A percentile compares a stretch with the other conserved stretches of the same genome.
These are phyloP conservation scores for Cutaneotrichosporon dermatis DNA, from an alignment of 1,284 basidiomycete species.

Conservation along the genomic window DNA sequence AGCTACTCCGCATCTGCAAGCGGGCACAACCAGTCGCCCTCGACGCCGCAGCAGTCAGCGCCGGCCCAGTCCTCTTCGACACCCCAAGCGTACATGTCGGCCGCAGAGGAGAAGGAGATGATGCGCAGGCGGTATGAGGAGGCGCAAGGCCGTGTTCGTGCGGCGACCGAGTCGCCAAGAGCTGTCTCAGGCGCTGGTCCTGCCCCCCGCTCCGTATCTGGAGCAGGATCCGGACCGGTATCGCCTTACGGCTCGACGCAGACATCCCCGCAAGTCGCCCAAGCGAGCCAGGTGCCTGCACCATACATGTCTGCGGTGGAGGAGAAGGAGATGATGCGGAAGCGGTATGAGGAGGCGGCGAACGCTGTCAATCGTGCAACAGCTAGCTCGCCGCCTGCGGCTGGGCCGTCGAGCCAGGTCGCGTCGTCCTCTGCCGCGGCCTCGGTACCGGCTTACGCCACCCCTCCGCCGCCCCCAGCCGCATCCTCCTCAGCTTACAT, in stretches of 20 bases:
- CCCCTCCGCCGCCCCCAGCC: neutral
- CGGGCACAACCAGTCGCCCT: no score
- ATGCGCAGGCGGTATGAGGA: conserved; percentile 23
- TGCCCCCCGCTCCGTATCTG: no score
- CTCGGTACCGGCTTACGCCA: no score
- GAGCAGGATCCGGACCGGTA: no score
- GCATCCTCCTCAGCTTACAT: conserved; percentile 7
- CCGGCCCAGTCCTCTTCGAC: neutral
- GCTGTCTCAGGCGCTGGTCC: no score
- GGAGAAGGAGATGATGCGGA: conserved; percentile 26
- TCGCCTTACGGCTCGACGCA: no score
- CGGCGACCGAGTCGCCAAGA: no score
- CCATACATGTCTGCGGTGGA: conserved; percentile 17
- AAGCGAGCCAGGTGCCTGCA: neutral
- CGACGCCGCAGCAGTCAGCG: neutral
- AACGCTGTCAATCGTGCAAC: conserved; percentile 25
- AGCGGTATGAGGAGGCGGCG: conserved; percentile 48
- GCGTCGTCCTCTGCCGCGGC: no score
- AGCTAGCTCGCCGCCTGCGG: no score
- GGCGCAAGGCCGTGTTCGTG: conserved; percentile 52
- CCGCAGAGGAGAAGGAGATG: conserved; percentile 22
- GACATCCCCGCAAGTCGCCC: neutral
- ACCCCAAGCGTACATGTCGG: conserved; percentile 9
- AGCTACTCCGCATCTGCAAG: neutral
- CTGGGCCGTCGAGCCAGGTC: no score